Conservation (phyloP, 2,329 filamentous ascomycete species). For the Diplodia seriata region DNA sequence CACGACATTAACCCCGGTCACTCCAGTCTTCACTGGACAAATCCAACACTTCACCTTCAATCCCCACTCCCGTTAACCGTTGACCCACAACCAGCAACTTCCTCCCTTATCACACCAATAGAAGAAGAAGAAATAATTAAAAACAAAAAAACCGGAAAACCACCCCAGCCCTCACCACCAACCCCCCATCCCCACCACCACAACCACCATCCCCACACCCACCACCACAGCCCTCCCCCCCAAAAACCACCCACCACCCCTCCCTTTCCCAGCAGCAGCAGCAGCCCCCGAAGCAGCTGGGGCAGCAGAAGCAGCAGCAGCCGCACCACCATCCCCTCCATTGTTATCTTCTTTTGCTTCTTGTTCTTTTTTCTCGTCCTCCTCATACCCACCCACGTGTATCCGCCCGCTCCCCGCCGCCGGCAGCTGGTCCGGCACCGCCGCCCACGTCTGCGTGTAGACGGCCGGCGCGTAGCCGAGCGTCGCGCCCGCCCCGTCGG, state of each 20-base stretch:
- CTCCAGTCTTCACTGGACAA: no score
- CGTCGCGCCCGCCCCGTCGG: neutral
- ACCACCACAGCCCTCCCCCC: neutral
- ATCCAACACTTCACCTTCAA: no score
- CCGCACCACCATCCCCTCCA: neutral
- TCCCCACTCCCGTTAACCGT: no score
- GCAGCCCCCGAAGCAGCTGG: neutral
- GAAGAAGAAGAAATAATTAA: neutral
- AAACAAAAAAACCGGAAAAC: neutral
- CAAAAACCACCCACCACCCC: neutral
- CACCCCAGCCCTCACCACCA: neutral
- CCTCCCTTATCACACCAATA: neutral
- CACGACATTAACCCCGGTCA: neutral
- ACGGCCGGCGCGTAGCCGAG: neutral
- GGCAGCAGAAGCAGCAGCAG: neutral
- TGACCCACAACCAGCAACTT: no score
- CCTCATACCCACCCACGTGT: neutral
- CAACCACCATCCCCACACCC: neutral
- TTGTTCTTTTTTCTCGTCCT: neutral
- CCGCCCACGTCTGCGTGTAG: constrained; percentile 7
- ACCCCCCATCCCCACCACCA: neutral
- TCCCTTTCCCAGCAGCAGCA: no score
- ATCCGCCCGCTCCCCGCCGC: constrained; percentile 8
- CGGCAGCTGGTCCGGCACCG: constrained; percentile 9
- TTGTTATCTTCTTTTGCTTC: no score